phyloP scores from a whole-genome alignment of 2,329 filamentous ascomycete genomes.

The Colletotrichum nymphaeae region DNA sequence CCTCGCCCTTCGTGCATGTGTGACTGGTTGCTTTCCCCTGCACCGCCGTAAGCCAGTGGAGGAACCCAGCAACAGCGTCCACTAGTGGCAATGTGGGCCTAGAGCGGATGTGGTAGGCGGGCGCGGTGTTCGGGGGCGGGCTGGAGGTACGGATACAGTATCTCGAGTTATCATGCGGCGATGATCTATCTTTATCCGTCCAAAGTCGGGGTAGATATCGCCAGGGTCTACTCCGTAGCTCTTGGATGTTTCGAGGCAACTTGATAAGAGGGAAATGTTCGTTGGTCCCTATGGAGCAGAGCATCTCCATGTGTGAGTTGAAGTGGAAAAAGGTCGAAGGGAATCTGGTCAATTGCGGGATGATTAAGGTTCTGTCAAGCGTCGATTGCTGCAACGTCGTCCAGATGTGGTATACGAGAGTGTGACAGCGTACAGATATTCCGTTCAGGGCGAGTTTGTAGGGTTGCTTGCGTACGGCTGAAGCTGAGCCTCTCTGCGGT shows the following conservation, averaged over 20 bases:
- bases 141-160: background rate
- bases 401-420: no score
- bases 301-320: background rate
- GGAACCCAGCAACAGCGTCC: background rate
- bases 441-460: no score
- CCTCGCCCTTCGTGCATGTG: background rate
- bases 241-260: background rate
- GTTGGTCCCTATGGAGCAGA: background rate
- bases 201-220: background rate
- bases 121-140: background rate
- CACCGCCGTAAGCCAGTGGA: background rate
- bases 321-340: background rate
- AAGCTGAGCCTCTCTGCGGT: constrained; percentile 8
- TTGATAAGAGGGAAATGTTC: no score
- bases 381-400: background rate
- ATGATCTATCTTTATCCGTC: background rate
- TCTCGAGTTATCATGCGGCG: background rate
- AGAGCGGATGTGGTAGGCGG: constrained; percentile 7
- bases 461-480: background rate
- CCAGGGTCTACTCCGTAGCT: background rate
- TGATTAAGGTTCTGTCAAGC: background rate
- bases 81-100: background rate
- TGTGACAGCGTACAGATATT: background rate
- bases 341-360: background rate
- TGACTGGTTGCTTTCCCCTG: background rate